A percentile compares a stretch with the other conserved stretches of the same genome.
phyloP scores from a whole-genome alignment of 257 asterid genomes.

The Thymus quinquecostatus region DNA sequence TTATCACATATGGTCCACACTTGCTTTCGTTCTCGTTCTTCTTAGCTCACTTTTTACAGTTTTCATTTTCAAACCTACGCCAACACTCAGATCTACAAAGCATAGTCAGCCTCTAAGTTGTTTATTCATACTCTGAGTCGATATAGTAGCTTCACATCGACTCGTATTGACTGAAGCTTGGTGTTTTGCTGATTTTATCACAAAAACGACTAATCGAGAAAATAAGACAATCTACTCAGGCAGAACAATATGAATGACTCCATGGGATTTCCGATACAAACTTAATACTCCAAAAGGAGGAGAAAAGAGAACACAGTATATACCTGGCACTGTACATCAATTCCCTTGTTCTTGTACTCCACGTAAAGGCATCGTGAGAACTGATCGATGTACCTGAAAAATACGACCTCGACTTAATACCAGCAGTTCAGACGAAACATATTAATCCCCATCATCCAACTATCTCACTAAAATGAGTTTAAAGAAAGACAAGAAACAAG shows the following conservation, averaged over 20 bases:
- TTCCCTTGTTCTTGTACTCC: conserved; percentile 93
- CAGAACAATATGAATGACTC: neutral
- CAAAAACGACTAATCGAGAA: neutral
- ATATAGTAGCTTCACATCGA: neutral
- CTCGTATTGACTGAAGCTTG: neutral
- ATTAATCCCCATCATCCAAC: neutral
- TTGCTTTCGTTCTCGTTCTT: no score
- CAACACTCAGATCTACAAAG: no score
- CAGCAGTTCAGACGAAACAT: neutral
- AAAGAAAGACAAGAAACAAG: neutral
- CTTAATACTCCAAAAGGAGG: neutral
- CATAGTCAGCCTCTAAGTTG: no score
- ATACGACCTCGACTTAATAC: conserved; percentile 16
- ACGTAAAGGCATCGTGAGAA: conserved; percentile 93
- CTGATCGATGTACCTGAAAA: conserved; percentile 83
- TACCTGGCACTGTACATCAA: conserved; percentile 99
- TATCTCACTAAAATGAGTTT: neutral
- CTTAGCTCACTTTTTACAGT: neutral
- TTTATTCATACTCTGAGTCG: neutral
- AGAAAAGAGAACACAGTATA: neutral
- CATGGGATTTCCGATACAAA: neutral
- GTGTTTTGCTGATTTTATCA: neutral
- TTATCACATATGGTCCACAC: no score
- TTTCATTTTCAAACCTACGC: neutral
- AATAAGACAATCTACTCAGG: neutral